Base-by-base conservation (phyloP, 2,329 filamentous ascomycete species). In the Trichoderma breve region DNA sequence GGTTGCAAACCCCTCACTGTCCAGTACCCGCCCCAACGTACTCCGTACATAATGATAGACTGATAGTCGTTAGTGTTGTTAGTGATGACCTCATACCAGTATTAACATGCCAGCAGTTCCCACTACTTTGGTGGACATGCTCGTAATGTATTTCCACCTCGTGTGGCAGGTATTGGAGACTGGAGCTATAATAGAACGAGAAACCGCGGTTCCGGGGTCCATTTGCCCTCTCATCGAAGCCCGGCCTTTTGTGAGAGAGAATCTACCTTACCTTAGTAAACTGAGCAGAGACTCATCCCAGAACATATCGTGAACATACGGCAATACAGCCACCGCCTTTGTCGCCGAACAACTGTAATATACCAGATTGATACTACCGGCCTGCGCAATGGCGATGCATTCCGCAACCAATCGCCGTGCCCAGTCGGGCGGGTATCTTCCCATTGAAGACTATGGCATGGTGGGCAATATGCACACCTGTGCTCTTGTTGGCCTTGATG, bases 381-480 rank as follows among this genome's bases (percentile, higher is more conserved):
- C 39, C 26, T 34, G 18, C 28, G 11, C 62, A 64, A 83, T 84
- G 81, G 75, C 81, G 32, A 75, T 15, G 47, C 78, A 80, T 61
- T 78, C 81, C 24, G 78, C 78, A 53, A 78, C 74, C 15, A 77
- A 80, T 63, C 78, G 78, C 66, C 78, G 80, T 34, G 76, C 76
- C 28, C 81, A 82, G 79, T 78, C 79, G 65, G 82, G 80, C 14
- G 87, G 86, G 36, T 89, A 89, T 75, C 83, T 88, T 32, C 87
- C 87, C 61, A 92, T 93, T 74, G 92, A 94, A 78, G 89, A 94
- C 80, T 94, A 94, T 84, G 92, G 92, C 70, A 87, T 94, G 80
- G 93, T 94, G 76, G 92, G 92, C 28, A 93, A 94, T 77, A 93
- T 94, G 91, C 87, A 90, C 76, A 94, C 92, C 1, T 93, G 91